Evolutionary conservation across 352 stramenopile genomes (phyloP).

Genomic region (Phytophthora ramorum): DNA sequence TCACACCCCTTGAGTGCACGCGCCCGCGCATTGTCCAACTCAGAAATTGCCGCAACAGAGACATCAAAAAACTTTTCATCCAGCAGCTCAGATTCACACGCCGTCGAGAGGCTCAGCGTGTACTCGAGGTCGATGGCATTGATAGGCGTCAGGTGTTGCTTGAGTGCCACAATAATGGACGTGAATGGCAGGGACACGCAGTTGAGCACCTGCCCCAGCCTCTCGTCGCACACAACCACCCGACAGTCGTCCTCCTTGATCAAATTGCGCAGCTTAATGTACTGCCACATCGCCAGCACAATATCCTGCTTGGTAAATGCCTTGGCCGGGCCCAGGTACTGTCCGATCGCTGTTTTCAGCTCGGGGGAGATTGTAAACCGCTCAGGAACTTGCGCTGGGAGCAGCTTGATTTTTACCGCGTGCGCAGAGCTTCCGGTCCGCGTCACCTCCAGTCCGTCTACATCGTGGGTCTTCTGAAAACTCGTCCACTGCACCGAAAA

Average conservation of each 20-base stretch:
- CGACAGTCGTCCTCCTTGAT: constrained; percentile 87
- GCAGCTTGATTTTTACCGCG: constrained; percentile 72
- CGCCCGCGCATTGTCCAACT: constrained; percentile 47
- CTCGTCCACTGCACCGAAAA: constrained; percentile 66
- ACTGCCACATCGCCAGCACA: constrained; percentile 78
- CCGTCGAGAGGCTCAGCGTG: constrained; percentile 50
- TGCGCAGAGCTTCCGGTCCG: constrained; percentile 57
- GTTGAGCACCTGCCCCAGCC: constrained; percentile 60
- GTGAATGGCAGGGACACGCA: constrained; percentile 77
- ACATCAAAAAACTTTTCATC: constrained; percentile 67
- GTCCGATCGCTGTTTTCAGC: constrained; percentile 45
- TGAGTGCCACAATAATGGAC: constrained; percentile 72
- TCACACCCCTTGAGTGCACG: constrained; percentile 58
- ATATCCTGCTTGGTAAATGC: constrained; percentile 77
- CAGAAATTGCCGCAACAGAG: constrained; percentile 63
- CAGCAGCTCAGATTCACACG: constrained; percentile 38
- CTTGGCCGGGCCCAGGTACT: constrained; percentile 51
- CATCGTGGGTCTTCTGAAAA: constrained; percentile 76
- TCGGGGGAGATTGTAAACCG: constrained; percentile 63
- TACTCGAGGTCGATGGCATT: constrained; percentile 69
- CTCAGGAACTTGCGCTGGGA: constrained; percentile 62
- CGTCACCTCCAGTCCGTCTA: constrained; percentile 65
- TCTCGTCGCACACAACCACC: constrained; percentile 67
- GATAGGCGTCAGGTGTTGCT: constrained; percentile 65
- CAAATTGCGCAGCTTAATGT: constrained; percentile 76